Conservation (phyloP, 352 stramenopile species). For the Phytophthora ohioensis region DNA sequence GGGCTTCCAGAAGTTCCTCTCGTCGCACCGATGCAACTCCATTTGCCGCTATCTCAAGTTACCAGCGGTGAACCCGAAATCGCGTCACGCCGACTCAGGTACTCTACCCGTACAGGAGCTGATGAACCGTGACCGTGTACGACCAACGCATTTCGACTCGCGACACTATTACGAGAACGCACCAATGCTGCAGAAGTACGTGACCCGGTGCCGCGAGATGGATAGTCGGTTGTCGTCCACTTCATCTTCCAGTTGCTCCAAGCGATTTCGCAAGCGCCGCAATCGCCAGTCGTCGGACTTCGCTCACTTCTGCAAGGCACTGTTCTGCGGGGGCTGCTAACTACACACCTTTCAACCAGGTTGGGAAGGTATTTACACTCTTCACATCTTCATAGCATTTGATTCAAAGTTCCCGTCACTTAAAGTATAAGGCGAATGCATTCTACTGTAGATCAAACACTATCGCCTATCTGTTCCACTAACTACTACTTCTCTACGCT, state of each 20-base stretch:
- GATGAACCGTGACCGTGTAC: slow-evolving; percentile 81
- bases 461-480: slow-evolving; percentile 3
- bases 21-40: slow-evolving; percentile 89
- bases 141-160: slow-evolving; percentile 81
- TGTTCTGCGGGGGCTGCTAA: slow-evolving; percentile 39
- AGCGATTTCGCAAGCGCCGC: slow-evolving; percentile 27
- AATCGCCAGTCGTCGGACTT: slow-evolving; percentile 17
- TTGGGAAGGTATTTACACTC: slow-evolving; percentile 22
- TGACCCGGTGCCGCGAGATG: slow-evolving; percentile 70
- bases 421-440: slow-evolving; percentile 34
- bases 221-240: slow-evolving; percentile 30
- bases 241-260: slow-evolving; percentile 45
- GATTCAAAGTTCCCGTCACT: slow-evolving; percentile 31
- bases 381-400: slow-evolving; percentile 28
- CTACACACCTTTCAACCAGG: slow-evolving; percentile 6
- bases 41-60: slow-evolving; percentile 91
- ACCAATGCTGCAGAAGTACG: slow-evolving; percentile 89
- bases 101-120: slow-evolving; percentile 83
- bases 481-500: slow-evolving; percentile 16
- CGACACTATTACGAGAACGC: slow-evolving; percentile 89
- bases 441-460: slow-evolving; percentile 20
- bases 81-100: slow-evolving; percentile 74
- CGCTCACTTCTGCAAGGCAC: slow-evolving; percentile 30
- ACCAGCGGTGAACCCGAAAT: slow-evolving; percentile 81
- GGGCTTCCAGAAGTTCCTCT: slow-evolving; percentile 90